phyloP scores from a whole-genome alignment of 768 basidiomycete genomes.

The Boletus subcaerulescens region DNA sequence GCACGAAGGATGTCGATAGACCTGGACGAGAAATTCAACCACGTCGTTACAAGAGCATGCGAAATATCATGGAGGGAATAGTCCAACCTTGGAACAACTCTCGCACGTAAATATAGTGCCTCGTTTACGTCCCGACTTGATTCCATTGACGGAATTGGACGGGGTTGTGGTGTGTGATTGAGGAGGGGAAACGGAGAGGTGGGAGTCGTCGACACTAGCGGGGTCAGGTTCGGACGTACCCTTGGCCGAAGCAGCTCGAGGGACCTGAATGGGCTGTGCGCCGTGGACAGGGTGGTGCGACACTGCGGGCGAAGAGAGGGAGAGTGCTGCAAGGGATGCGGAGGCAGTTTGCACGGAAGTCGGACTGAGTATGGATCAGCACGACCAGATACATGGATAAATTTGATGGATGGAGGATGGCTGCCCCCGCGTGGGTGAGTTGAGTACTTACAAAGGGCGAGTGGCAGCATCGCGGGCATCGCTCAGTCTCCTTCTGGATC shows the following conservation, averaged over 20 bases:
- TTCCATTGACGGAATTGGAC: slow-evolving; percentile 13
- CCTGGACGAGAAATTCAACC: slow-evolving; percentile 38
- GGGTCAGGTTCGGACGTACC: slow-evolving; percentile 3
- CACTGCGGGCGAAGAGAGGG: slow-evolving; percentile 40
- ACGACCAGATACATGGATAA: neutral
- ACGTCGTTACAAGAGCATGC: slow-evolving; percentile 2
- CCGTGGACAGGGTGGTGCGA: slow-evolving; percentile 18
- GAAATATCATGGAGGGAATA: neutral
- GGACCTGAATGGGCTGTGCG: slow-evolving; percentile 15
- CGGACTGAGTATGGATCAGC: slow-evolving; percentile 27
- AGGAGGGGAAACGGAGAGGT: slow-evolving; percentile 10
- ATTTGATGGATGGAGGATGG: neutral
- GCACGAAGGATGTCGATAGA: slow-evolving; percentile 91
- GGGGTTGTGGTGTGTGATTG: slow-evolving; percentile 1
- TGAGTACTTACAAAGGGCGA: slow-evolving; percentile 63
- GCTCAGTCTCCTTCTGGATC: slow-evolving; percentile 67
- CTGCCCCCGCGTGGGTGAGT: neutral
- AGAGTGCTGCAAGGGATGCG: slow-evolving; percentile 40
- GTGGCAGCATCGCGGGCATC: slow-evolving; percentile 77
- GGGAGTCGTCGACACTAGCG: slow-evolving; percentile 16
- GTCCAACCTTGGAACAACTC: slow-evolving; percentile 82
- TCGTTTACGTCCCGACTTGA: slow-evolving; percentile 63
- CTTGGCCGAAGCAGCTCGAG: neutral
- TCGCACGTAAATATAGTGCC: slow-evolving; percentile 90
- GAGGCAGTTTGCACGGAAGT: slow-evolving; percentile 36